Evolutionary conservation across 202 grass and related monocot species (phyloP), one percentile per base, ranked within the genome.

Genomic region (Brachypodium distachyon): DNA sequence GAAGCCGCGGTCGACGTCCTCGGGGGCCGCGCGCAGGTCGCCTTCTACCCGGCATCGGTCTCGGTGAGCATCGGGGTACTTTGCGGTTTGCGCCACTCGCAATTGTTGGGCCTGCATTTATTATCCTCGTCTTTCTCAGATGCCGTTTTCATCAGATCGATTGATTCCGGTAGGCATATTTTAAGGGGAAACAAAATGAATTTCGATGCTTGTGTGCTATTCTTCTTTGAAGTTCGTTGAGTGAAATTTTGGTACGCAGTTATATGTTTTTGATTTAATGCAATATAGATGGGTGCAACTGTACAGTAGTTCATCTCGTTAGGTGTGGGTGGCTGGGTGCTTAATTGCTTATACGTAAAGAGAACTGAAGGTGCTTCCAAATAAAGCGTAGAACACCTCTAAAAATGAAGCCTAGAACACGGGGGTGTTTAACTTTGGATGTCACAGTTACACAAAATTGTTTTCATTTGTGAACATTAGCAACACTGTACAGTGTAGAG

Each of bases 1-100:
- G 89, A 98, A 46, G 95, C 89, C 23, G 89, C 91, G 22, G 89
- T 90, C 38, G 95, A 98, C 63, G 89, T 98, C 34, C 87, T 98
- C 27, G 87, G 88, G 9, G 74, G 80, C 78, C 89, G 87, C 8
- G 91, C 87, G 26, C 91, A 94, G 74, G 95, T 94, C 72, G 73
- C 82, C 64, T 98, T 90, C 85, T 87, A 88, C 29, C 89, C 91
- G 11, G 80, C 87, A 25, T 88, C 86, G 52, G 85, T 98, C 43
- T 84, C 87, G 55, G 95, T 98, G 82, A 91, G 89, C 71, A 49
- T 23, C 49, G 13, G 28, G n/a, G n/a, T n/a, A n/a, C n/a, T n/a
- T n/a, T n/a, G n/a, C n/a, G n/a, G n/a, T n/a, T n/a, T n/a, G n/a
- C n/a, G n/a, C n/a, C n/a, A n/a, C 36, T 61, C 17, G 12, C 29